Evolutionary conservation across 2,329 filamentous ascomycete genomes (phyloP).

Genomic region (Whalleya microplaca): DNA sequence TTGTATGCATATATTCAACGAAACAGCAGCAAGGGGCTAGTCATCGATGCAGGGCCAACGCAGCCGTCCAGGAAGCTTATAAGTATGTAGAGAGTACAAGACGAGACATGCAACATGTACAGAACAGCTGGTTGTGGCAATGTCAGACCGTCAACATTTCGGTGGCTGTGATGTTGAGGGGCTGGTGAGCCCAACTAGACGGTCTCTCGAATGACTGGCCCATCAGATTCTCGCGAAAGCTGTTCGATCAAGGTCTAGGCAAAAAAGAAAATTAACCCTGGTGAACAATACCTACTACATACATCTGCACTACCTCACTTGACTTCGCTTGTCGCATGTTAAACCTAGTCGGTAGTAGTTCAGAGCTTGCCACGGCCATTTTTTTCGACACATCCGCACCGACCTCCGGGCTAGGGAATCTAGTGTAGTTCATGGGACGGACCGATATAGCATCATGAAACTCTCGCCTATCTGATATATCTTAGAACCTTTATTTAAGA

Average conservation of each 20-base stretch:
- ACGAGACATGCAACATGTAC: background rate
- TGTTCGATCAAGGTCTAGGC: conserved; percentile 24
- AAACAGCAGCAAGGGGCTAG: conserved; percentile 33
- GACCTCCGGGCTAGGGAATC: background rate
- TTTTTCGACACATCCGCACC: conserved; percentile 22
- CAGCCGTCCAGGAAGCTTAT: conserved; percentile 29
- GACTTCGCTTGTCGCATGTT: conserved; percentile 30
- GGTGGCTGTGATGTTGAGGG: conserved; percentile 23
- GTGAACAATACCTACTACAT: conserved; percentile 31
- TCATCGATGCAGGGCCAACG: conserved; percentile 39
- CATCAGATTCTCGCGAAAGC: conserved; percentile 15
- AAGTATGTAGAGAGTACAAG: background rate
- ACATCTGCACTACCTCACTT: conserved; percentile 39
- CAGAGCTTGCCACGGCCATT: conserved; percentile 23
- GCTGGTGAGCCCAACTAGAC: conserved; percentile 35
- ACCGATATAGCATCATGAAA: conserved; percentile 6
- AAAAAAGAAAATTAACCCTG: conserved; percentile 2
- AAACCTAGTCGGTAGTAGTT: conserved; percentile 11
- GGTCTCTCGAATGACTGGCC: conserved; percentile 36
- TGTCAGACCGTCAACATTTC: conserved; percentile 6
- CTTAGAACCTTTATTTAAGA: background rate
- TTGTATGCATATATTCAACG: conserved; percentile 24
- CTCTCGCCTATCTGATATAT: conserved; percentile 13
- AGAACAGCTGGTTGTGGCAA: background rate
- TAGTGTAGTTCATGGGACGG: conserved; percentile 10